These are phyloP conservation scores for Suillus subaureus DNA, from an alignment of 768 basidiomycete genomes.

Conservation along the genomic window DNA sequence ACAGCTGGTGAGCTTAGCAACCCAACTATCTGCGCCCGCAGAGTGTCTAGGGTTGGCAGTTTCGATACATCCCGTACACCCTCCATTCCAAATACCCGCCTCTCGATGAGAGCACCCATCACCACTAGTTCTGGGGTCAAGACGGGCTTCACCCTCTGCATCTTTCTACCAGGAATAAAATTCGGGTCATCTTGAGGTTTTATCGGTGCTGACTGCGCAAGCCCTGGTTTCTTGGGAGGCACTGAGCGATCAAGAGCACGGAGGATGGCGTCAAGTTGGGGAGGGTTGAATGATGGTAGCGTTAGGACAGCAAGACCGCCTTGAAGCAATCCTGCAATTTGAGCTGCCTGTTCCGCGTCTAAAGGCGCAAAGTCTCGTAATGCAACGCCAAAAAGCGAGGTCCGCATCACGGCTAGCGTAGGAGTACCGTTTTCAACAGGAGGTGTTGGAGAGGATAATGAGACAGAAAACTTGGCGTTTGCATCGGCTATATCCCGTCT, in stretches of 20 bases:
- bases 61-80: slow-evolving; percentile 66
- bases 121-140: slow-evolving; percentile 69
- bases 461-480: slow-evolving; percentile 40
- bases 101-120: slow-evolving; percentile 81
- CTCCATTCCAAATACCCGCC: slow-evolving; percentile 61
- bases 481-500: slow-evolving; percentile 68
- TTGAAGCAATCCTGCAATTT: slow-evolving; percentile 57
- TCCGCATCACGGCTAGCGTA: slow-evolving; percentile 69
- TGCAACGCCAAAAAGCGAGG: slow-evolving; percentile 79
- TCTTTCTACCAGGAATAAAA: slow-evolving; percentile 66
- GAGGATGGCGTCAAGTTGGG: slow-evolving; percentile 67
- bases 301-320: slow-evolving; percentile 69
- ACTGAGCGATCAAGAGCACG: slow-evolving; percentile 66
- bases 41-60: slow-evolving; percentile 74
- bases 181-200: slow-evolving; percentile 61
- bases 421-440: slow-evolving; percentile 40
- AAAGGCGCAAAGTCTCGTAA: slow-evolving; percentile 61
- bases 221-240: slow-evolving; percentile 58
- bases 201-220: slow-evolving; percentile 50
- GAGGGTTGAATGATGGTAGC: slow-evolving; percentile 69
- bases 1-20: slow-evolving; percentile 74
- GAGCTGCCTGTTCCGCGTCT: slow-evolving; percentile 47
- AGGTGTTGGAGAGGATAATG: slow-evolving; percentile 36
- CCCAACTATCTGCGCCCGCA: slow-evolving; percentile 85
- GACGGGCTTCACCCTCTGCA: slow-evolving; percentile 57